A percentile compares a stretch with the other conserved stretches of the same genome.
phyloP scores from a whole-genome alignment of 1,284 basidiomycete genomes.

The Ganoderma sinense region DNA sequence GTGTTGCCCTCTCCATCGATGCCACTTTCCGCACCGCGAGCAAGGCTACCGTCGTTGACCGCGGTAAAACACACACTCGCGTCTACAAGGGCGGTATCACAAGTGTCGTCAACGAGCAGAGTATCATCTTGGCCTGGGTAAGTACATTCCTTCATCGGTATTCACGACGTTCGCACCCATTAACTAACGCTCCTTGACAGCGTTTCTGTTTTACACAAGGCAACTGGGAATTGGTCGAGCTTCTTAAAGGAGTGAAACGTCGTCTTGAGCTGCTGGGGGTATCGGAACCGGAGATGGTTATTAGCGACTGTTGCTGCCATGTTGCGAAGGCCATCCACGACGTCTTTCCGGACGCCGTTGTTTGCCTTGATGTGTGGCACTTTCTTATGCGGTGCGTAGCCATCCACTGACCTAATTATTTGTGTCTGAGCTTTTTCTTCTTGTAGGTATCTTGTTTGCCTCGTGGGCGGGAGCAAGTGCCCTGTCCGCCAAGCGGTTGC shows the following conservation, averaged over 20 bases:
- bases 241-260: constrained; percentile 24
- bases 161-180: too few species aligned
- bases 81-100: not conserved
- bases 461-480: not conserved
- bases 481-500: not conserved
- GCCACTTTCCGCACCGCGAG: constrained; percentile 9
- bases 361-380: constrained; percentile 26
- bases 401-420: not conserved
- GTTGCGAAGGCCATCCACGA: constrained; percentile 19
- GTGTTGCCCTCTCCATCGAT: constrained; percentile 13
- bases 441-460: not conserved
- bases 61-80: not conserved
- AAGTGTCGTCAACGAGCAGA: not conserved
- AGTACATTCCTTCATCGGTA: not conserved
- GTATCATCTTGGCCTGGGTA: not conserved
- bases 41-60: constrained; percentile 9
- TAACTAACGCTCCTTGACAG: not conserved
- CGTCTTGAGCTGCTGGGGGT: constrained; percentile 24
- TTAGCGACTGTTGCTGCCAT: constrained; percentile 36
- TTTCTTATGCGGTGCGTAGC: not conserved
- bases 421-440: not conserved
- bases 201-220: not conserved
- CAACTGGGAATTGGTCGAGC: constrained; percentile 26
- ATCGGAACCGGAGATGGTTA: constrained; percentile 23
- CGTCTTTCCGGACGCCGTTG: constrained; percentile 12